Evolutionary conservation across 352 stramenopile species (phyloP).

Genomic region (Phytopythium delawarense): DNA sequence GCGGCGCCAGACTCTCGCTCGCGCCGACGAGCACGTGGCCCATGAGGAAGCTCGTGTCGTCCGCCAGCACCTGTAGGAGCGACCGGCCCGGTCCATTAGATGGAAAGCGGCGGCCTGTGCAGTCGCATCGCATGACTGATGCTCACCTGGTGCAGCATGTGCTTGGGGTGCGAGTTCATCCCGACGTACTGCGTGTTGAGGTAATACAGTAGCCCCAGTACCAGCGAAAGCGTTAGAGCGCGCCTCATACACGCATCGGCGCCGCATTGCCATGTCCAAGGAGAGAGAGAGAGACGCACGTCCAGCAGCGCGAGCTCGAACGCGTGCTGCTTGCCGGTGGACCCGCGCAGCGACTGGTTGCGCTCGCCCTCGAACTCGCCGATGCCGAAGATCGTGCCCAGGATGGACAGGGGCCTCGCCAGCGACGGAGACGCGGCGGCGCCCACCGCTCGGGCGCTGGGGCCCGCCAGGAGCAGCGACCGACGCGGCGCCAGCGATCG

Average conservation of each 20-base stretch:
- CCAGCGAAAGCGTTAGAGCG: neutral
- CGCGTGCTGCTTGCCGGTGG: conserved; percentile 64
- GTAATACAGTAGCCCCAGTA: no score
- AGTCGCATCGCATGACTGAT: neutral
- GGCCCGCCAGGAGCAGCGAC: no score
- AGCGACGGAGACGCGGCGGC: no score
- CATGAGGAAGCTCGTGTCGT: conserved; percentile 73
- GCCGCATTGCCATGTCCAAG: neutral
- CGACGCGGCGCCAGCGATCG: no score
- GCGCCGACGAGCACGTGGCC: conserved; percentile 76
- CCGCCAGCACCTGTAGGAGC: conserved; percentile 28
- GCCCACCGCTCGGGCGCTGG: no score
- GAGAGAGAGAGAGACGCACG: conserved; percentile 13
- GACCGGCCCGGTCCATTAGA: neutral
- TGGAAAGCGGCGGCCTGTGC: neutral
- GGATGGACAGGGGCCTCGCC: conserved; percentile 42
- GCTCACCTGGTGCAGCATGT: conserved; percentile 51
- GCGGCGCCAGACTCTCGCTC: conserved; percentile 62
- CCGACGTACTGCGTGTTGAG: conserved; percentile 46
- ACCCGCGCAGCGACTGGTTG: conserved; percentile 47
- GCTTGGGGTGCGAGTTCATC: conserved; percentile 78
- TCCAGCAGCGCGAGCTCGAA: conserved; percentile 70
- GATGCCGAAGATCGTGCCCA: conserved; percentile 77
- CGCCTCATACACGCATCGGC: neutral
- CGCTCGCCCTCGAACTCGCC: conserved; percentile 73